Evolutionary conservation across 1,284 basidiomycete species (phyloP), one percentile per base, ranked within the genome.

Genomic region (Laetiporus sulphureus): DNA sequence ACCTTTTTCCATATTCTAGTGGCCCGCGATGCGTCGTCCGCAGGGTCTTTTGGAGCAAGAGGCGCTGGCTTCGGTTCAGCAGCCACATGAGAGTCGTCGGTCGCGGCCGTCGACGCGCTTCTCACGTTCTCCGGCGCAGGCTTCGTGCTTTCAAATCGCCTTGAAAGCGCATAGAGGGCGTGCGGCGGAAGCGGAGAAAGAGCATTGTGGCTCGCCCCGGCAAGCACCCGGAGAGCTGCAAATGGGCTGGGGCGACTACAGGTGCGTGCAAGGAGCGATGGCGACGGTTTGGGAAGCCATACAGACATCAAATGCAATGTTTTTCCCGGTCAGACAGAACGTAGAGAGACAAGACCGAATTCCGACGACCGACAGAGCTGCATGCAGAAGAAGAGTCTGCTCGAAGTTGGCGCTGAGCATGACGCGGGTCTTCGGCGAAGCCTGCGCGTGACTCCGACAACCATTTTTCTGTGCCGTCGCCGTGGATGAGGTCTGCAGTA

Each of bases 1-100:
- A 98, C 83, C 56, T 83, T 89, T 53, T 84, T 86, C 95, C 95
- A 98, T 12, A 73, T 72, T 22, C 86, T 71, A 3, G 72, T 72
- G 32, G 67, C 47, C 5, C 85, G 60, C 4, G 84, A 79, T 2
- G 66, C 67, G 46, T 76, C 68, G 15, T 66, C 40, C 1, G 59
- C 43, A 20, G 58, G 50, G 25, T 76, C 75, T 54, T 76, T 77
- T 10, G 73, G 60, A 0, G 72, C 59, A 2, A 77, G 77, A 4
- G 71, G 69, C 3, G 63, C 57, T 0, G 74, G 55, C 51, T 79
- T 79, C 15, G 62, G 52, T 42, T 75, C 71, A 13, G 58, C 38
- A 15, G 54, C 44, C n/a, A n/a, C n/a, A n/a, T n/a, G n/a, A 19
- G 49, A 46, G 18, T 34, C 44, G 22, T 48, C 44, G 23, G 44